These are phyloP conservation scores for Castanospermum australe DNA, from an alignment of 306 rosid genomes.

Conservation along the genomic window DNA sequence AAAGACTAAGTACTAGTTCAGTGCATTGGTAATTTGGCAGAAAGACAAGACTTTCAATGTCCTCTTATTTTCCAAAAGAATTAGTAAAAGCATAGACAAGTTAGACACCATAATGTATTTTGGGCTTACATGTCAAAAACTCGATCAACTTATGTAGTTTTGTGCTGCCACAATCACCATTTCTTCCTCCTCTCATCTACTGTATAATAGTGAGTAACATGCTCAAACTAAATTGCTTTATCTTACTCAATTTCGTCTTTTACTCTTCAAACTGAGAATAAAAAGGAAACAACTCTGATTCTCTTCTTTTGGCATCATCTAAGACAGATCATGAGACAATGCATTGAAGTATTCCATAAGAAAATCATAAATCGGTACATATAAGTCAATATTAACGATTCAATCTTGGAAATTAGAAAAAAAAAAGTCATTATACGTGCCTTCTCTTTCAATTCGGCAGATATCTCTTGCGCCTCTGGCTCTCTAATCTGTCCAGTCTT, in stretches of 20 bases:
- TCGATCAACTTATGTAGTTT: neutral
- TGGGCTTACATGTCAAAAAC: neutral
- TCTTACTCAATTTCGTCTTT: neutral
- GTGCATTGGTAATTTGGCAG: neutral
- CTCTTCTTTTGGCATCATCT: conserved; percentile 14
- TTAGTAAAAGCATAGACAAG: conserved; percentile 5
- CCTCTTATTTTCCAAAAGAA: neutral
- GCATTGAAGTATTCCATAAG: neutral
- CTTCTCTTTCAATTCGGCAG: conserved; percentile 86
- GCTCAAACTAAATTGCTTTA: neutral
- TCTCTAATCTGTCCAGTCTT: conserved; percentile 87
- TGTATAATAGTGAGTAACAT: no score
- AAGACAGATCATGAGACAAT: neutral
- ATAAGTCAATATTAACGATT: conserved; percentile 20
- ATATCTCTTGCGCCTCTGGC: conserved; percentile 95
- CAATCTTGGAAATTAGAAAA: neutral
- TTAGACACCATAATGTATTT: neutral
- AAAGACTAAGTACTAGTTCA: neutral
- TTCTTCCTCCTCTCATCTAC: neutral
- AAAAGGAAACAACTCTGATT: neutral
- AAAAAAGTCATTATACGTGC: conserved; percentile 26
- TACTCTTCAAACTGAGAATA: neutral
- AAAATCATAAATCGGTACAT: conserved; percentile 9
- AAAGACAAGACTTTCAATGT: neutral
- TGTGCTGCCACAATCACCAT: neutral